Evolutionary conservation across 2,329 filamentous ascomycete genomes (phyloP), one percentile per base, ranked within the genome.

Genomic region (Trichoderma sp.): DNA sequence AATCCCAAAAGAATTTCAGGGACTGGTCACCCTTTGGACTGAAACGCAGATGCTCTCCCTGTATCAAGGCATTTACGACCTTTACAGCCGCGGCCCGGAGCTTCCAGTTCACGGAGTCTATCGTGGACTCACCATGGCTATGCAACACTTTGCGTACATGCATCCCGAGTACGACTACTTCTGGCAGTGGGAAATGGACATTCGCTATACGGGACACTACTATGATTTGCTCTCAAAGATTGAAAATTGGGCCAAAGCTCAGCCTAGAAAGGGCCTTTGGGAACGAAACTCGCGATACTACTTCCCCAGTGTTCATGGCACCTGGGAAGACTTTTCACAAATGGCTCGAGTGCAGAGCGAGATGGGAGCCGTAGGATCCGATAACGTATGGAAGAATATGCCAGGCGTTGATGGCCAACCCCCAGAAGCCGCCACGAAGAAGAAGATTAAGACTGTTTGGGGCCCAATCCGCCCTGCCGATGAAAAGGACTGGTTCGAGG

Each of bases 101-200:
- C 85, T 96, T 68, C 91, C 92, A 1, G 89, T 97, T 0, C 94
- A 98, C 77, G 94, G 94, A 21, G 93, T 96, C 10, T 98, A 98
- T 81, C 91, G 96, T 64, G 94, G 93, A 66, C 88, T 96, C 11
- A 93, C 94, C 75, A 97, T 98, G 93, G 93, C 94, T 0, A 90
- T 98, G 83, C 94, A 97, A 76, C 92, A 95, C 79, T 98, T 98
- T 77, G 92, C 94, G 6, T 89, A 94, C 76, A 87, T 89, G 74
- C 94, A 97, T 79, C 91, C 92, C 1, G 94, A 97, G 78, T 97
- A 94, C 76, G 93, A 96, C 59, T 92, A 89, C 80, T 93, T 94
- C 79, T 97, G 94, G 94, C 92, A 97, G 73, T 96, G 94, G 92
- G 94, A 97, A 79, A 95, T 97, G 90, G 94, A 97, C 75, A 89